Evolutionary conservation across 495 filamentous ascomycete species (phyloP).

Genomic region (Aspergillus funiculosus): DNA sequence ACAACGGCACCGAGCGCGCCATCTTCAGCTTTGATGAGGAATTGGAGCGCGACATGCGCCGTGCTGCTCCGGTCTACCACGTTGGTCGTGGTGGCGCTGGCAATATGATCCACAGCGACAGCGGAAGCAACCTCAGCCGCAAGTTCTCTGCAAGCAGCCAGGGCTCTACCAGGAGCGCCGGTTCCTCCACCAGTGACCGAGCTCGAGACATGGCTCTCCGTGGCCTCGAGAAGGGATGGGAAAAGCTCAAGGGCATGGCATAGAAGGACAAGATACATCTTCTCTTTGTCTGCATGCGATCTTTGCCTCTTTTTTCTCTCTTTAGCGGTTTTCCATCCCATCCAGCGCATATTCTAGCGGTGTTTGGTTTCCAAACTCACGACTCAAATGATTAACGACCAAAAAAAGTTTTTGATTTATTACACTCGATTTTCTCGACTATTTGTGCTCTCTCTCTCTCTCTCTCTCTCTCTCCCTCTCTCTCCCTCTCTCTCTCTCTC

Average conservation of each 20-base stretch:
- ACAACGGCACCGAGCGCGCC: conserved; percentile 57
- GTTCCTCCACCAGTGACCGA: conserved; percentile 37
- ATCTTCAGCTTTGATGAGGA: conserved; percentile 93
- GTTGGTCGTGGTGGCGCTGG: conserved; percentile 87
- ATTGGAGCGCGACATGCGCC: conserved; percentile 61
- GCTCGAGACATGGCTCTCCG: conserved; percentile 38
- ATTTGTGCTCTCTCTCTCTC: conserved; percentile 15
- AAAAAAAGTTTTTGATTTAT: conserved; percentile 28
- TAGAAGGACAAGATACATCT: conserved; percentile 17
- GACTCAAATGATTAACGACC: conserved; percentile 9
- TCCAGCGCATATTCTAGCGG: conserved; percentile 4
- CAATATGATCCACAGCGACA: conserved; percentile 56
- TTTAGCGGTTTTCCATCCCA: conserved; percentile 8
- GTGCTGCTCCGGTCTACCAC: conserved; percentile 63
- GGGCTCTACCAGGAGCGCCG: conserved; percentile 33
- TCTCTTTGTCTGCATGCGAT: neutral
- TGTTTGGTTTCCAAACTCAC: conserved; percentile 18
- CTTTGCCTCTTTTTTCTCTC: neutral
- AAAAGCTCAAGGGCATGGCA: conserved; percentile 38
- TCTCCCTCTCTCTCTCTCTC: neutral
- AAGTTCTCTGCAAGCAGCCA: conserved; percentile 37
- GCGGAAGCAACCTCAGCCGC: conserved; percentile 30
- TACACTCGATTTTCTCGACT: conserved; percentile 1
- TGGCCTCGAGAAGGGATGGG: conserved; percentile 43
- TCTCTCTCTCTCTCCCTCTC: neutral